Evolutionary conservation across 2,329 filamentous ascomycete species (phyloP), one percentile per base, ranked within the genome.

Genomic region (Arachnomyces sp.): DNA sequence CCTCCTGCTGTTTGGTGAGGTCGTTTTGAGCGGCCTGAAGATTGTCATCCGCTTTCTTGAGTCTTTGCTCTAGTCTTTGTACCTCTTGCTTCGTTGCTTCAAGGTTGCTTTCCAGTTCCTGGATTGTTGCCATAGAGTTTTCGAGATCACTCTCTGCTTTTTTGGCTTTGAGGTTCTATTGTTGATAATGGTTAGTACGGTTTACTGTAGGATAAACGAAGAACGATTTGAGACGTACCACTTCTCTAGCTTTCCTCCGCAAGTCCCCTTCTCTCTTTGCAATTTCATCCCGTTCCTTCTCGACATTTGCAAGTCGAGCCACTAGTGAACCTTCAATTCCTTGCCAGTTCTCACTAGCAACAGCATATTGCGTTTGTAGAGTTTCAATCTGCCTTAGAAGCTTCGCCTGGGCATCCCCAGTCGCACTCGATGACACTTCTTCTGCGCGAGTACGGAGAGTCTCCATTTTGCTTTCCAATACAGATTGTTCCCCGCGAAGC

Each of bases 341-440:
- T 57, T 95, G 89, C 92, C 93, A 98, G 53, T 98, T 98, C 56
- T 94, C 87, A 51, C 86, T 92, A 1, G 92, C 92, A 40, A 93
- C 81, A 1, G 88, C 81, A 63, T 98, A 95, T 60, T 98, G 93
- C 5, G 86, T 92, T 62, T 98, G 92, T 29, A 98, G 67, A 1
- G 86, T 95, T 67, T 98, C 92, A 39, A 98, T 84, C 63, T 98
- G 93, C 31, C 92, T 80, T 32, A 96, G 71, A 31, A 96, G 72
- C 61, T 95, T 96, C 32, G 85, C 85, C 53, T 94, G 88, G 1
- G 84, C 79, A 56, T 95, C 86, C 11, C 88, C 85, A 4, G 80
- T 80, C 11, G 79, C 79, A 12, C 86, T 84, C 2, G 88, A 90
- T 1, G 88, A 88, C 1, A 80, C 86, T 61, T 98, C 92, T 65